Evolutionary conservation across 805 yeast species (phyloP), one percentile per base, ranked within the genome.

Genomic region (Candida maris): DNA sequence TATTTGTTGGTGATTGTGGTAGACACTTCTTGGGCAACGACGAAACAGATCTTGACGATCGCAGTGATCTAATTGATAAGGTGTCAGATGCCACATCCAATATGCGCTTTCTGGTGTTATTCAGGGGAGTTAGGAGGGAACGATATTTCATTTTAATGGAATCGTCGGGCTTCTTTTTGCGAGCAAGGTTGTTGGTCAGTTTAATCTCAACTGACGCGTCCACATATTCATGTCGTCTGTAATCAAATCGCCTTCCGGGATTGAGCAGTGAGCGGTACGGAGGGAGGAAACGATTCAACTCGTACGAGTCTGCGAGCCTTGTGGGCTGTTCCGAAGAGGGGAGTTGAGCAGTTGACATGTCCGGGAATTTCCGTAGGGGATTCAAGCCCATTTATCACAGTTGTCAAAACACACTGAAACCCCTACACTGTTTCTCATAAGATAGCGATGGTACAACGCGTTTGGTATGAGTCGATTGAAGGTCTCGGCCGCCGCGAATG

Each of bases 181-280:
- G 33, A n/a, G 27, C 31, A 19, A 37, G 29, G 16, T 44, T 49
- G 18, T 39, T 23, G 28, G 37, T 28, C 26, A 40, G 35, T 12
- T 49, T 44, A 26, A 49, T 45, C 13, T 47, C 49, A 3, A 45
- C 49, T 7, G 47, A 44, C 3, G 48, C 37, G 35, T 57, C 61
- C 4, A 61, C 45, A 27, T 70, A 61, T 28, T 62, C 52, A 43
- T 70, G 78, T 4, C 71, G 65, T 33, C 61, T 57, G 52, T 75
- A 75, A 49, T 75, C 81, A 49, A 73, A 75, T 15, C 66, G 59
- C 8, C 68, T 67, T 33, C 57, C 60, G 1, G 80, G 80, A 27
- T 64, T 67, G 19, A 75, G 54, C 19, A 75, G 59, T 4, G 79
- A 73, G 28, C 79, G 61, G 51, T 75, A 75, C 2, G 79, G 73